phyloP scores from a whole-genome alignment of 495 filamentous ascomycete species.

The Bathelium albidoporum region DNA sequence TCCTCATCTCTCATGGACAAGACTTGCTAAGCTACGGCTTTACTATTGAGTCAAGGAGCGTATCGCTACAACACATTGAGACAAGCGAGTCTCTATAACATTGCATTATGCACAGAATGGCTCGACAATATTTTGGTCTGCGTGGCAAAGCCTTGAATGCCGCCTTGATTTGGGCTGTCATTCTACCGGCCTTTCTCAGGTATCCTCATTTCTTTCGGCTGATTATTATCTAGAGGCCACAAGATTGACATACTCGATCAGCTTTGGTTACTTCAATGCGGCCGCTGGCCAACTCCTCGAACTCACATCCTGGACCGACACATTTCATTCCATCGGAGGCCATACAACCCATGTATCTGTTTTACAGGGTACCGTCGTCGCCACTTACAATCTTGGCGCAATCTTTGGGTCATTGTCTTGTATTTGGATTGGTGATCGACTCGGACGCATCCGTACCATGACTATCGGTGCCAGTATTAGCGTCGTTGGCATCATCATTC shows the following conservation, averaged over 20 bases:
- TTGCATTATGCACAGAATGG: background rate
- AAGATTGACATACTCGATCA: slow-evolving; percentile 20
- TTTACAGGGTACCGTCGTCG: slow-evolving; percentile 30
- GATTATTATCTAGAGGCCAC: background rate
- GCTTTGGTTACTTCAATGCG: slow-evolving; percentile 44
- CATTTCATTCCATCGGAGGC: slow-evolving; percentile 41
- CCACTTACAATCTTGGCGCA: slow-evolving; percentile 26
- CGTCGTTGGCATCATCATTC: slow-evolving; percentile 25
- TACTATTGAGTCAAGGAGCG: too few species aligned
- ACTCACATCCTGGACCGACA: slow-evolving; percentile 31
- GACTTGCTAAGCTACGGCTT: too few species aligned
- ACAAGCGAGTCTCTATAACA: too few species aligned
- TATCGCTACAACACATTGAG: too few species aligned
- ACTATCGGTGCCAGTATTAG: slow-evolving; percentile 21
- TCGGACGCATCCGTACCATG: slow-evolving; percentile 23
- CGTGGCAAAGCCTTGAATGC: slow-evolving; percentile 4
- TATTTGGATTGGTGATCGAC: slow-evolving; percentile 27
- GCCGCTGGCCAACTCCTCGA: slow-evolving; percentile 33
- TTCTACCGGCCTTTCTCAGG: slow-evolving; percentile 9
- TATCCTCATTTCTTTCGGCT: background rate
- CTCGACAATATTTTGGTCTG: slow-evolving; percentile 5
- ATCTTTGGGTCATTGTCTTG: slow-evolving; percentile 23
- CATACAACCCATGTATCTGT: slow-evolving; percentile 36
- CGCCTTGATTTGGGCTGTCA: slow-evolving; percentile 14
- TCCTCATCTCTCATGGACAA: too few species aligned